These are phyloP conservation scores for Immersiporthe knoxdaviesiana DNA, from an alignment of 2,329 filamentous ascomycete species.

Conservation along the genomic window DNA sequence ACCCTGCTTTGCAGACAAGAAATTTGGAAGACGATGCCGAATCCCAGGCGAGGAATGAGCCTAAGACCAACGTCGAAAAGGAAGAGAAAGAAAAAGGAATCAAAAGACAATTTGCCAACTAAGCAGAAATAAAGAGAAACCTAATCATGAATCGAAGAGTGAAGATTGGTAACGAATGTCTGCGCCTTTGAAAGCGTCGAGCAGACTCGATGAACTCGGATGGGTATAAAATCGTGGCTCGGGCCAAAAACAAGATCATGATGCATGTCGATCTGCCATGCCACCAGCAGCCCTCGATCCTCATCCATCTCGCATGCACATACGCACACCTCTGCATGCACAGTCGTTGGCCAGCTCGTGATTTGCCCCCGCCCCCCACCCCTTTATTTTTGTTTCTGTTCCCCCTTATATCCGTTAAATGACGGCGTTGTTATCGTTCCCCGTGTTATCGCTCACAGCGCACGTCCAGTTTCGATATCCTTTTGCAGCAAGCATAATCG, in stretches of 20 bases:
- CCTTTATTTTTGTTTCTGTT: not conserved
- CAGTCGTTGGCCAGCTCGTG: not conserved
- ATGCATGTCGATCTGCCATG: slow-evolving; percentile 8
- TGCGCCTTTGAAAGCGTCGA: slow-evolving; percentile 21
- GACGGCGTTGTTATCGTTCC: not conserved
- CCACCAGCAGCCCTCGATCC: not conserved
- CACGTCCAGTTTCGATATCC: slow-evolving; percentile 7
- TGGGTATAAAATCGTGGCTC: slow-evolving; percentile 19
- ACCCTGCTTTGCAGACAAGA: slow-evolving; percentile 27
- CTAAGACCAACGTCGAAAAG: not conserved
- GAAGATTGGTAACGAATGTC: not conserved
- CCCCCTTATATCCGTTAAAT: not conserved
- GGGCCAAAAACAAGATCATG: slow-evolving; percentile 17
- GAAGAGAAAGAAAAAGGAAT: slow-evolving; percentile 27
- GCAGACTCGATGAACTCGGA: slow-evolving; percentile 30
- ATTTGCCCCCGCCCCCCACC: not conserved
- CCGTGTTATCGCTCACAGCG: not conserved
- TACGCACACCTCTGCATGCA: slow-evolving; percentile 3
- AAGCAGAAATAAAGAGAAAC: slow-evolving; percentile 7
- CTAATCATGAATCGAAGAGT: not conserved
- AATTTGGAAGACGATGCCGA: slow-evolving; percentile 2
- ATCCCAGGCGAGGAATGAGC: not conserved
- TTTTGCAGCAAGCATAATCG: slow-evolving; percentile 7
- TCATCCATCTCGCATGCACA: not conserved
- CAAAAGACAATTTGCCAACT: slow-evolving; percentile 12